A percentile compares a stretch with the other conserved stretches of the same genome.
phyloP scores from a whole-genome alignment of 495 filamentous ascomycete species.

The Daldinia vernicosa region DNA sequence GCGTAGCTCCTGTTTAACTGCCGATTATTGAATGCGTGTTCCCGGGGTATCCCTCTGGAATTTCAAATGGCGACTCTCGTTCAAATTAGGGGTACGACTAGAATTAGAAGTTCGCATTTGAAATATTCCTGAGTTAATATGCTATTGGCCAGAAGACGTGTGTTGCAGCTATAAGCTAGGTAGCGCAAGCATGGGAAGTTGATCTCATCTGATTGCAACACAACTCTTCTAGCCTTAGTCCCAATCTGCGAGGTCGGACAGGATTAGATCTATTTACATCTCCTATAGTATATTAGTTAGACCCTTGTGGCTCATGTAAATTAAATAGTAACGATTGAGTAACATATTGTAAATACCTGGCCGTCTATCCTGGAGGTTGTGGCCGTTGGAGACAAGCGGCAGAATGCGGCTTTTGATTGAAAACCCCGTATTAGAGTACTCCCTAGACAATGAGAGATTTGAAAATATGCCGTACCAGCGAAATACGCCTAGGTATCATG shows the following conservation, averaged over 20 bases:
- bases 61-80: constrained; percentile 20
- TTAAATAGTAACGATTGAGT: constrained; percentile 1
- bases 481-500: not conserved
- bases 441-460: not conserved
- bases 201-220: constrained; percentile 32
- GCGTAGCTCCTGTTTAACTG: constrained; percentile 32
- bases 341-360: not conserved
- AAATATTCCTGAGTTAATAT: constrained; percentile 10
- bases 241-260: constrained; percentile 29
- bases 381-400: constrained; percentile 2
- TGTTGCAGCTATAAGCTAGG: constrained; percentile 21
- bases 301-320: not conserved
- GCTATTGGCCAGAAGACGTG: constrained; percentile 25
- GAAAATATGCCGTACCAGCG: constrained; percentile 1
- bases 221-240: constrained; percentile 19
- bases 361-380: not conserved
- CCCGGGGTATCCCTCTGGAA: constrained; percentile 9
- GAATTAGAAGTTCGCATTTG: constrained; percentile 28
- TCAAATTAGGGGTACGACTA: constrained; percentile 19
- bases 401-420: not conserved
- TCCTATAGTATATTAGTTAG: constrained; percentile 1
- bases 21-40: constrained; percentile 25
- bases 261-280: constrained; percentile 8
- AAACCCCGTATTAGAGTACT: not conserved
- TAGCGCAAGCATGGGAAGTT: constrained; percentile 25